Evolutionary conservation across 1,284 basidiomycete genomes (phyloP), one percentile per base, ranked within the genome.

Genomic region (Mixia osmundae): DNA sequence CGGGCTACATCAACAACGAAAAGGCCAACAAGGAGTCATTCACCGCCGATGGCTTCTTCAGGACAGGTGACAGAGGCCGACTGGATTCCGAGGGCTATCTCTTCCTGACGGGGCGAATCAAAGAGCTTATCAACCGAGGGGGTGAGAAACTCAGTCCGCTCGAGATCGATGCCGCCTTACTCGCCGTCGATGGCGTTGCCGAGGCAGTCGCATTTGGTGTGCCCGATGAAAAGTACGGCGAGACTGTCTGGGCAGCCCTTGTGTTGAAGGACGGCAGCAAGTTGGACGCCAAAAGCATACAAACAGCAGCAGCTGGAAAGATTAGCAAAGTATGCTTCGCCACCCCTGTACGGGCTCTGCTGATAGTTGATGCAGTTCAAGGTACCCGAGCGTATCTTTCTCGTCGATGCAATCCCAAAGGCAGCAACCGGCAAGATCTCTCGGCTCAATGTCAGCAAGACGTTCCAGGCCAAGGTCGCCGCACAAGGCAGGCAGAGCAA

Each of bases 101-200:
- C 5, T 62, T 63, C 41, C 64, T 69, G 40, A 69, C 67, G 0
- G 67, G 67, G 4, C 59, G 67, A 19, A 61, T 67, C 9, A 69
- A 69, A 50, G 67, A 69, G 55, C 64, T 69, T n/a, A n/a, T n/a
- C n/a, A n/a, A n/a, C n/a, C n/a, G n/a, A 46, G 55, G 10, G 10
- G 71, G 71, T 2, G 71, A 74, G 51, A 71, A 72, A 43, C 67
- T 72, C 40, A 68, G 66, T 5, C 71, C 71, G 1, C 66, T 72
- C 43, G 70, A 74, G 54, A 54, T 72, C 12, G 61, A 67, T 44
- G 51, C 54, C 1, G 63, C 64, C 0, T 48, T 74, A 10, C 52
- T 59, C 3, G 47, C 52, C 2, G 50, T 67, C n/a, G 44, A 54
- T 2, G 64, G 61, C 21, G 61, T 72, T 12, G 49, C 50, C 12